phyloP scores from a whole-genome alignment of 1,284 basidiomycete genomes.

The Cryptococcus wingfieldii region DNA sequence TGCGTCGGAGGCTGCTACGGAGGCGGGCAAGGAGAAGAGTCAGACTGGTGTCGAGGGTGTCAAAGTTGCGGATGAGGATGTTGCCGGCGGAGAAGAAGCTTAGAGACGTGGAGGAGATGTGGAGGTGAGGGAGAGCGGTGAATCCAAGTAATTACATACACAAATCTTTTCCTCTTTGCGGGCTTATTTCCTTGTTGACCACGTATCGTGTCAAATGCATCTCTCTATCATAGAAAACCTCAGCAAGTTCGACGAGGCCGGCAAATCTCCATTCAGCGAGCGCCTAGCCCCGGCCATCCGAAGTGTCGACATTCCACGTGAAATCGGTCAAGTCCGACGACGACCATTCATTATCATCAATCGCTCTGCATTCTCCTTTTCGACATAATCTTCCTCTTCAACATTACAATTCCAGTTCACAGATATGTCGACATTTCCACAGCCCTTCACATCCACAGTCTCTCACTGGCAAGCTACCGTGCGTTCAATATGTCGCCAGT shows the following conservation, averaged over 20 bases:
- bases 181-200: too few relatives aligned
- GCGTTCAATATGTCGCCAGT: background rate
- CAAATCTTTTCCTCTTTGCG: too few relatives aligned
- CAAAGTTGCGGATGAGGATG: slow-evolving; percentile 27
- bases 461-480: slow-evolving; percentile 38
- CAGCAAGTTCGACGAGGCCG: too few relatives aligned
- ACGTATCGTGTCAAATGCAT: too few relatives aligned
- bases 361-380: background rate
- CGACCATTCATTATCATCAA: background rate
- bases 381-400: background rate
- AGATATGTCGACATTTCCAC: slow-evolving; percentile 16
- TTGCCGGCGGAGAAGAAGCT: slow-evolving; percentile 19
- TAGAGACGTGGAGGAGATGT: slow-evolving; percentile 13
- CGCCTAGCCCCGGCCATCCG: too few relatives aligned
- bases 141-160: too few relatives aligned
- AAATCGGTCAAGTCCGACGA: too few relatives aligned
- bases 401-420: too few relatives aligned
- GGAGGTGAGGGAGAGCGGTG: too few relatives aligned
- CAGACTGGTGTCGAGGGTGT: slow-evolving; percentile 38
- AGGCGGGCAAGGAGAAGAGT: slow-evolving; percentile 36
- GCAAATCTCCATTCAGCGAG: too few relatives aligned
- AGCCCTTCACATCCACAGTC: slow-evolving; percentile 27
- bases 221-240: too few relatives aligned
- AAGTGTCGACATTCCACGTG: too few relatives aligned
- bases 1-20: slow-evolving; percentile 41